Percentiles rank a stretch among this genome's conserved stretches.
Conservation (phyloP, 192 early-diverging fungal genomes). For the Podila epicladia region DNA sequence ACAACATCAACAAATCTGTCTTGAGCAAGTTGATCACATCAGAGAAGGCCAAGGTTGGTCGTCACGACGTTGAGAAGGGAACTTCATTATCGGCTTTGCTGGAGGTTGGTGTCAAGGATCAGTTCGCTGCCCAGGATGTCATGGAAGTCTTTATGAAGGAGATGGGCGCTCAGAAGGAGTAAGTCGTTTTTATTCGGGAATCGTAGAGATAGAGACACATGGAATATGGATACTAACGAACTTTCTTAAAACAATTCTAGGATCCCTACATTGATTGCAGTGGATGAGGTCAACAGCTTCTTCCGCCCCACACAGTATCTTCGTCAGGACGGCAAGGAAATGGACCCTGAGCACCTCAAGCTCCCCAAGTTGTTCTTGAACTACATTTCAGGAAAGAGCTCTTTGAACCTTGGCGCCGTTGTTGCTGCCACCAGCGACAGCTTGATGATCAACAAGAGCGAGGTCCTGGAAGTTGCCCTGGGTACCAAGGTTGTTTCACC, state of each 20-base stretch:
- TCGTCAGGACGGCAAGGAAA: constrained; percentile 43
- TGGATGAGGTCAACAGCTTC: constrained; percentile 63
- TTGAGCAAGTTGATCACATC: constrained; percentile 44
- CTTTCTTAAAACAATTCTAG: constrained; percentile 6
- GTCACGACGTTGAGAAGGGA: constrained; percentile 41
- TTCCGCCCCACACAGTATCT: constrained; percentile 58
- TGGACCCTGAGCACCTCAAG: constrained; percentile 53
- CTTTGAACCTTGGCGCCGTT: constrained; percentile 54
- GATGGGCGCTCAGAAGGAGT: constrained; percentile 47
- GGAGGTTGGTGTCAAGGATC: constrained; percentile 56
- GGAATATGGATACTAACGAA: not conserved
- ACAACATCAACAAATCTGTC: constrained; percentile 39
- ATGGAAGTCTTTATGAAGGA: constrained; percentile 60
- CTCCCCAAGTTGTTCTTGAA: constrained; percentile 58
- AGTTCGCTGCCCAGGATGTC: constrained; percentile 52
- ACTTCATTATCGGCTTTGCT: constrained; percentile 45
- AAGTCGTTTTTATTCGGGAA: constrained; percentile 6
- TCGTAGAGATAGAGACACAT: not conserved
- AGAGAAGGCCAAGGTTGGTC: constrained; percentile 30
- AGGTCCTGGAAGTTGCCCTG: constrained; percentile 50
- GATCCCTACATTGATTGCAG: constrained; percentile 58
- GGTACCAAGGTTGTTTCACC: constrained; percentile 41
- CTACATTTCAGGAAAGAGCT: constrained; percentile 56
- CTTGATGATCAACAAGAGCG: constrained; percentile 42
- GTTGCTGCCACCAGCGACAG: constrained; percentile 51